Evolutionary conservation across 768 basidiomycete genomes (phyloP).

Genomic region (Agrocybe praecox): DNA sequence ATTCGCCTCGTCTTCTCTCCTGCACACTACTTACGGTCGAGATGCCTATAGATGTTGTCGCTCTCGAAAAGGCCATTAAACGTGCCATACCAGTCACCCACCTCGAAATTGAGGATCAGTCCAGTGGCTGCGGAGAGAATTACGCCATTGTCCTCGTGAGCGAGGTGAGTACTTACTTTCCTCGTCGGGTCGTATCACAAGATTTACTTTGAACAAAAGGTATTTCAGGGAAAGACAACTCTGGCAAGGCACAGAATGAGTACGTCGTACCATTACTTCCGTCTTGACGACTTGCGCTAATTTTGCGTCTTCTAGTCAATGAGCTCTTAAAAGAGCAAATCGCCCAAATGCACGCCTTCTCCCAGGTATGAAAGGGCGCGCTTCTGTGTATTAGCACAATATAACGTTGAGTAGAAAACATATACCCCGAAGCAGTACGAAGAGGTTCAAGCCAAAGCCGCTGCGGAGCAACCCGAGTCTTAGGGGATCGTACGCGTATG

Average conservation of each 20-base stretch:
- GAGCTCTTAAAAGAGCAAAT: constrained; percentile 75
- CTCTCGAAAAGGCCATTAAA: constrained; percentile 66
- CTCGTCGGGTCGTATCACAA: background rate
- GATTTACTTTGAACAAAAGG: constrained; percentile 36
- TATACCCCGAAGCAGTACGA: constrained; percentile 27
- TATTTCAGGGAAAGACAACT: constrained; percentile 80
- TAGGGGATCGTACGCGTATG: too few species aligned
- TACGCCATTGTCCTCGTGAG: constrained; percentile 79
- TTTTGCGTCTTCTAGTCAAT: constrained; percentile 56
- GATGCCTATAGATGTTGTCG: constrained; percentile 63
- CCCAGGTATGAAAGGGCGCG: constrained; percentile 59
- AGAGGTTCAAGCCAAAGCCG: constrained; percentile 14
- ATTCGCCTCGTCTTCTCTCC: background rate
- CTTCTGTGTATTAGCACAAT: background rate
- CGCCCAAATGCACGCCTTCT: constrained; percentile 84
- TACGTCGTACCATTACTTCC: constrained; percentile 24
- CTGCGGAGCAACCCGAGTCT: background rate
- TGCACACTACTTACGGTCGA: background rate
- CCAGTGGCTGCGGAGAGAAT: constrained; percentile 80
- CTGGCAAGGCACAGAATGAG: constrained; percentile 74
- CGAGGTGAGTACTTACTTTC: constrained; percentile 46
- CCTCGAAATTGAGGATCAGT: constrained; percentile 76
- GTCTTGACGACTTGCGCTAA: constrained; percentile 1
- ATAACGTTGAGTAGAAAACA: constrained; percentile 7
- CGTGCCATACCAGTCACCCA: constrained; percentile 63